Evolutionary conservation across 345 rosid species (phyloP).

Genomic region (Diplotaxis tenuifolia): DNA sequence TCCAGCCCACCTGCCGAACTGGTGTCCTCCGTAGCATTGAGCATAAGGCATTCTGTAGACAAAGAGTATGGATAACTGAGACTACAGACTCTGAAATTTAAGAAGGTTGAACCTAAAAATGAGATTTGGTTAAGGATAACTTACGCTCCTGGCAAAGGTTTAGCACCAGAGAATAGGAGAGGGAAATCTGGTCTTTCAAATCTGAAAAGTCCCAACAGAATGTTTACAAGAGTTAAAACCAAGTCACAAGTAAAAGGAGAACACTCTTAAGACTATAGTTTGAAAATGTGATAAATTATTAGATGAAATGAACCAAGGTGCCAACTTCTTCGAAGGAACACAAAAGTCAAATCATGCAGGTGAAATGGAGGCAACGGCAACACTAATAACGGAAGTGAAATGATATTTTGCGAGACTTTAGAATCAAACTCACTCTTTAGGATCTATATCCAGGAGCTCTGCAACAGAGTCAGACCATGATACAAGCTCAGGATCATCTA

Average conservation of each 20-base stretch:
- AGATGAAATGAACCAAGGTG: neutral
- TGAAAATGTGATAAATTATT: neutral
- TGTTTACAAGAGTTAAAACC: neutral
- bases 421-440: slow-evolving; percentile 69
- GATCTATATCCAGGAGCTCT: slow-evolving; percentile 71
- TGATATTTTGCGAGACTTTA: no score
- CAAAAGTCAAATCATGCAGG: no score
- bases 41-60: slow-evolving; percentile 71
- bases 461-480: slow-evolving; percentile 93
- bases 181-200: slow-evolving; percentile 88
- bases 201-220: slow-evolving; percentile 44
- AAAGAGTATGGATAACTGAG: no score
- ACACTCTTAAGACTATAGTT: neutral
- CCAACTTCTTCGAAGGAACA: no score
- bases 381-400: no score
- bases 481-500: slow-evolving; percentile 86
- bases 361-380: no score
- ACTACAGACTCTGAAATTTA: no score
- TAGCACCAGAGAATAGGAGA: slow-evolving; percentile 67
- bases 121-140: slow-evolving; percentile 32
- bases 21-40: slow-evolving; percentile 97
- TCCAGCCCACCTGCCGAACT: no score
- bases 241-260: neutral
- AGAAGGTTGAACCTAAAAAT: neutral
- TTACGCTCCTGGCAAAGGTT: slow-evolving; percentile 72